These are phyloP conservation scores for Wickerhamomyces mucosus DNA, from an alignment of 805 yeast species.

Conservation along the genomic window DNA sequence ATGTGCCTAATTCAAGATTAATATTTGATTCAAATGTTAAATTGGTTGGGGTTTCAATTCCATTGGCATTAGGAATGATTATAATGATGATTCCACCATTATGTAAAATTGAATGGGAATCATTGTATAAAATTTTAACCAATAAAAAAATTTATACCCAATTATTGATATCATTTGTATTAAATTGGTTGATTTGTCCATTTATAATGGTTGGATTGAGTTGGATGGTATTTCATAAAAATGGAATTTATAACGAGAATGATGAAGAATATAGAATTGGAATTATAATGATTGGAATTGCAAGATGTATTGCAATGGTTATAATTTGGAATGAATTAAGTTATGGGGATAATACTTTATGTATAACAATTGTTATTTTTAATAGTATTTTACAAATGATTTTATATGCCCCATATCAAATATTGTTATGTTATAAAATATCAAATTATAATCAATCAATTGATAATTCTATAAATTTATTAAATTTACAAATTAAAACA, in stretches of 20 bases:
- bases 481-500: conserved; percentile 8
- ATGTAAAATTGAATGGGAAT: conserved; percentile 45
- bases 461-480: conserved; percentile 21
- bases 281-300: conserved; percentile 49
- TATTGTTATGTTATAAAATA: conserved; percentile 38
- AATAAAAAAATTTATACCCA: conserved; percentile 19
- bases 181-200: conserved; percentile 52
- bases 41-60: conserved; percentile 32
- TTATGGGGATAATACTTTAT: conserved; percentile 38
- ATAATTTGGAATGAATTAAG: conserved; percentile 49
- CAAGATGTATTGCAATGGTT: conserved; percentile 57
- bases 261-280: conserved; percentile 40
- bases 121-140: conserved; percentile 21
- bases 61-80: conserved; percentile 40
- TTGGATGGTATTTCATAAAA: conserved; percentile 41
- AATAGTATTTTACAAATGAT: conserved; percentile 43
- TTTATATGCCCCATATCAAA: conserved; percentile 42
- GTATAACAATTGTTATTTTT: conserved; percentile 42
- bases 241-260: no score
- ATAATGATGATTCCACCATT: conserved; percentile 51
- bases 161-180: conserved; percentile 29
- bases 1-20: conserved; percentile 26
- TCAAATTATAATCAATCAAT: conserved; percentile 18
- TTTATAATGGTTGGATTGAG: conserved; percentile 46
- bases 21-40: conserved; percentile 26